Conservation (phyloP, 2,329 filamentous ascomycete species). For the Emydomyces testavorans region DNA sequence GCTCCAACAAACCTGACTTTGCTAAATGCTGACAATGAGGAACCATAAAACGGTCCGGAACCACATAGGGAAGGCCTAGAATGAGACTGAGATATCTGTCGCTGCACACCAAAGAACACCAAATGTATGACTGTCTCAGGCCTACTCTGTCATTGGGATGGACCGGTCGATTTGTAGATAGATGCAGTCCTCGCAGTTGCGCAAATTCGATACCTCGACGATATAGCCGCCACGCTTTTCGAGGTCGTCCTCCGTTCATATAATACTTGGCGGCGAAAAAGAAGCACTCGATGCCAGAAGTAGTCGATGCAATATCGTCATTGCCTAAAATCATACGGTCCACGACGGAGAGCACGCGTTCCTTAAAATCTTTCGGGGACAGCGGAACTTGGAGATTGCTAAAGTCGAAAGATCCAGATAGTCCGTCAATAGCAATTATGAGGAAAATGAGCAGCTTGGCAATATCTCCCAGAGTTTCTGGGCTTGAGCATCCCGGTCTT, state of each 20-base stretch:
- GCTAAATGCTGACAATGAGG: constrained; percentile 23
- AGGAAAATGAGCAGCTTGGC: constrained; percentile 37
- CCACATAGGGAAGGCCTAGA: constrained; percentile 42
- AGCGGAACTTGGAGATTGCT: constrained; percentile 28
- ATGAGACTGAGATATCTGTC: constrained; percentile 44
- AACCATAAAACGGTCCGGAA: constrained; percentile 25
- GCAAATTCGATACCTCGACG: constrained; percentile 43
- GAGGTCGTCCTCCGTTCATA: constrained; percentile 45
- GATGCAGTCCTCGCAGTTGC: constrained; percentile 42
- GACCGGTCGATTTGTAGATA: constrained; percentile 24
- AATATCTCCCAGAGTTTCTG: constrained; percentile 28
- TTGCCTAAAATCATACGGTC: constrained; percentile 40
- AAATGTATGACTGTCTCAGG: constrained; percentile 28
- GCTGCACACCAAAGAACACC: constrained; percentile 31
- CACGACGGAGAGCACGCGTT: constrained; percentile 38
- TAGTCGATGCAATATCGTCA: constrained; percentile 40
- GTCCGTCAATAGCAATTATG: constrained; percentile 34
- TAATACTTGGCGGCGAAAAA: constrained; percentile 43
- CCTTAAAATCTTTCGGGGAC: constrained; percentile 35
- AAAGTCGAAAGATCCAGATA: constrained; percentile 32
- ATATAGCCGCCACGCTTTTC: constrained; percentile 43
- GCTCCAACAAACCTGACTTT: constrained; percentile 14
- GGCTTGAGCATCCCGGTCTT: constrained; percentile 8
- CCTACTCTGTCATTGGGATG: constrained; percentile 21
- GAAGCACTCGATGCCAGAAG: constrained; percentile 45